Conservation (phyloP, 2,329 filamentous ascomycete species). For the Akanthomyces muscarius region DNA sequence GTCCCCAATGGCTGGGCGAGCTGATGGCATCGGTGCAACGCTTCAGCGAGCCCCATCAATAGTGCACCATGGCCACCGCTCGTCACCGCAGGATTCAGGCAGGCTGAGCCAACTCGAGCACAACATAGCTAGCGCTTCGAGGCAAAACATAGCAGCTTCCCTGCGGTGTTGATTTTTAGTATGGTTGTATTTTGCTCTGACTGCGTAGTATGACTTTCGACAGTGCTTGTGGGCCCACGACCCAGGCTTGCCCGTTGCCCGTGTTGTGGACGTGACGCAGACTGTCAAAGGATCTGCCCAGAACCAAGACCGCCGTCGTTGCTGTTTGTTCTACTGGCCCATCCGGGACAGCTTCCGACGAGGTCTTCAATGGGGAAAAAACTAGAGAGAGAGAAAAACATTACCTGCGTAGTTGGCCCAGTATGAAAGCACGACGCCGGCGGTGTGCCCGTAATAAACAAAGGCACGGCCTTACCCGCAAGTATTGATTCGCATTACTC, state of each 20-base stretch:
- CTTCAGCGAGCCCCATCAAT: neutral
- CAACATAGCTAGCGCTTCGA: neutral
- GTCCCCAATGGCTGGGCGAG: neutral
- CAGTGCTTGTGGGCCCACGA: neutral
- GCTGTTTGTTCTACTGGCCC: neutral
- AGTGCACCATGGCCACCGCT: neutral
- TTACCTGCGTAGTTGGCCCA: neutral
- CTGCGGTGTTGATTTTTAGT: neutral
- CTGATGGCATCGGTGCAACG: neutral
- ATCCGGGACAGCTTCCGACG: neutral
- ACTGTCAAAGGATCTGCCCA: too few relatives aligned
- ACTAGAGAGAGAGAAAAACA: neutral
- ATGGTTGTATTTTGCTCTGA: neutral
- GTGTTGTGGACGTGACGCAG: too few relatives aligned
- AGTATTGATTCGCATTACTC: neutral
- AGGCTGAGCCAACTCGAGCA: neutral
- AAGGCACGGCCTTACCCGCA: too few relatives aligned
- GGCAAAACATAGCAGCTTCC: neutral
- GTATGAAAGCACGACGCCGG: neutral
- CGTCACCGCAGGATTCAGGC: neutral
- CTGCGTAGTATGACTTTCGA: neutral
- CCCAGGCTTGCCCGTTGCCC: neutral
- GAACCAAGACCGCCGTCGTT: neutral
- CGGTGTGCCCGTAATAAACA: neutral
- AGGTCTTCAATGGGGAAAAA: neutral